Evolutionary conservation across 768 basidiomycete genomes (phyloP).

Genomic region (Suillus variegatus): DNA sequence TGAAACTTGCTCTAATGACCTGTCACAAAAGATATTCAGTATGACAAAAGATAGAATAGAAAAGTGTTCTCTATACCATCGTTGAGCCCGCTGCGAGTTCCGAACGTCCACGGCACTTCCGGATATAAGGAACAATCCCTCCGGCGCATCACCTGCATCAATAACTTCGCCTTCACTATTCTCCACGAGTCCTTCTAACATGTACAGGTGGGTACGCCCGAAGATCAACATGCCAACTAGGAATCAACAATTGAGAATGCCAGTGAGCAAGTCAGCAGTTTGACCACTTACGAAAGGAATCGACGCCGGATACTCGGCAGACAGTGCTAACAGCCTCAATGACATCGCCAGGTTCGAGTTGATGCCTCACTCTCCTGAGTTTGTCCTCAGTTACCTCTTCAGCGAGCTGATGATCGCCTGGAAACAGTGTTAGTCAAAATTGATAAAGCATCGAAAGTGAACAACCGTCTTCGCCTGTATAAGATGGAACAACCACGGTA

Average conservation of each 20-base stretch:
- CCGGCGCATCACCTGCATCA: conserved; percentile 83
- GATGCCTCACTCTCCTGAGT: conserved; percentile 81
- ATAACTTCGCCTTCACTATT: conserved; percentile 87
- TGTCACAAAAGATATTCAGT: conserved; percentile 29
- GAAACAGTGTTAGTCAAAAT: background rate
- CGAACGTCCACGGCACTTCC: conserved; percentile 82
- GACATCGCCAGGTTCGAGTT: conserved; percentile 86
- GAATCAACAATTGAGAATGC: background rate
- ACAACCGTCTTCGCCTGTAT: background rate
- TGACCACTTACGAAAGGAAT: conserved; percentile 76
- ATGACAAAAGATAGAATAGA: background rate
- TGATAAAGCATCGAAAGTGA: background rate
- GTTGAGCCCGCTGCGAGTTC: conserved; percentile 75
- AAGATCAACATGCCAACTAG: conserved; percentile 84
- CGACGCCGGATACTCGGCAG: conserved; percentile 86
- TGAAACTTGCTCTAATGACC: conserved; percentile 79
- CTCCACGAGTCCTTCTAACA: conserved; percentile 88
- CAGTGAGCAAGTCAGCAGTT: background rate
- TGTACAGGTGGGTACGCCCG: conserved; percentile 83
- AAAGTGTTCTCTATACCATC: conserved; percentile 59
- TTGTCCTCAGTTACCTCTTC: conserved; percentile 89
- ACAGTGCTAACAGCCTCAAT: conserved; percentile 88
- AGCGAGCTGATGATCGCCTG: conserved; percentile 54
- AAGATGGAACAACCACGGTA: background rate
- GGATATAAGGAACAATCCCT: conserved; percentile 78